Evolutionary conservation across 768 basidiomycete genomes (phyloP).

Genomic region (Lactifluus volemus): DNA sequence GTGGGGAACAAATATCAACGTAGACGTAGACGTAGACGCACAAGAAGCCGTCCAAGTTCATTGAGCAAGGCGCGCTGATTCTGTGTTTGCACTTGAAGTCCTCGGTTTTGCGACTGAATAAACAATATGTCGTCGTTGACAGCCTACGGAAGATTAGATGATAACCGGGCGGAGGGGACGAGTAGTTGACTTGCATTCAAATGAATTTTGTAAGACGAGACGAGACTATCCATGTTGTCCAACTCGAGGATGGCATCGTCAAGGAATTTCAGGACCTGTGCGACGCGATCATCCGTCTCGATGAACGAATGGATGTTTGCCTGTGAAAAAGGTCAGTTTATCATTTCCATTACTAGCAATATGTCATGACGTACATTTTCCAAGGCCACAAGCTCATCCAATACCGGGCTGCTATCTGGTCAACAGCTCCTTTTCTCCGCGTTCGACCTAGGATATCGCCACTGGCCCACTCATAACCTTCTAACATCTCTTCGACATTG

Average conservation of each 20-base stretch:
- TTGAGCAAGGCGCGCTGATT: conserved; percentile 80
- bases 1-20: not conserved
- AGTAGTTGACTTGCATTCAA: conserved; percentile 57
- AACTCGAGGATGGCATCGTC: conserved; percentile 86
- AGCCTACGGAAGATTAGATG: conserved; percentile 42
- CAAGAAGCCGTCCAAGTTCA: conserved; percentile 85
- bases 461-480: conserved; percentile 95
- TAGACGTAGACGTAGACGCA: conserved; percentile 22
- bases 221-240: conserved; percentile 80
- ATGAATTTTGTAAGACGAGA: conserved; percentile 94
- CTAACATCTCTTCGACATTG: conserved; percentile 97
- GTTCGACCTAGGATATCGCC: conserved; percentile 64
- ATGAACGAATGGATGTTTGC: conserved; percentile 97
- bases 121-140: conserved; percentile 91
- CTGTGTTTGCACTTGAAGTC: conserved; percentile 94
- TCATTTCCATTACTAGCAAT: not conserved
- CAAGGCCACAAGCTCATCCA: conserved; percentile 85
- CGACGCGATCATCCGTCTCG: conserved; percentile 89
- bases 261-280: conserved; percentile 74
- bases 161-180: not conserved
- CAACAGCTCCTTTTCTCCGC: conserved; percentile 65
- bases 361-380: conserved; percentile 60
- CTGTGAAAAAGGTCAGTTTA: conserved; percentile 31
- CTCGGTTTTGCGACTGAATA: conserved; percentile 95
- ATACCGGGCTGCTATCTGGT: conserved; percentile 79